These are phyloP conservation scores for Coemansia sp. DNA, from an alignment of 192 early-diverging fungal species.

Conservation along the genomic window DNA sequence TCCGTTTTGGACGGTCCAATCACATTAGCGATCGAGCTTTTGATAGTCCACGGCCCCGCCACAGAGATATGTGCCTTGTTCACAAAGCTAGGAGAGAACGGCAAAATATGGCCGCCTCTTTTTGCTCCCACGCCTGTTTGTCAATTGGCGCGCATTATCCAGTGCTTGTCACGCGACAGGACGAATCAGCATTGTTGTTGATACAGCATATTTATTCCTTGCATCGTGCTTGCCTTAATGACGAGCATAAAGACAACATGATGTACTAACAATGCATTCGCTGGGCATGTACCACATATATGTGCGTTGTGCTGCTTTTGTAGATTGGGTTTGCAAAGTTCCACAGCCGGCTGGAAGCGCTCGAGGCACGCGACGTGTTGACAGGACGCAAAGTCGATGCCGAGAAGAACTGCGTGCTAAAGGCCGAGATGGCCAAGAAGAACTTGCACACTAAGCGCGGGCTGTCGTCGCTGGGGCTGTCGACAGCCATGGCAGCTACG, in stretches of 20 bases:
- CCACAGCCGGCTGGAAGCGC: slow-evolving; percentile 83
- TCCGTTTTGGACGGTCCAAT: slow-evolving; percentile 14
- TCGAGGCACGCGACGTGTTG: slow-evolving; percentile 88
- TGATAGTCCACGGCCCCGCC: slow-evolving; percentile 14
- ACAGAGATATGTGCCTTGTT: neutral
- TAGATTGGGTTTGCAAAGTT: slow-evolving; percentile 99
- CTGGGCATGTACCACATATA: neutral
- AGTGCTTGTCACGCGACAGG: neutral
- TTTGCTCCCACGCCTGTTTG: neutral
- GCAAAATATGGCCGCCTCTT: slow-evolving; percentile 2
- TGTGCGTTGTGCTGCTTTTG: neutral
- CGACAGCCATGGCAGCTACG: slow-evolving; percentile 37
- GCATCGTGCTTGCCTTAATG: slow-evolving; percentile 6
- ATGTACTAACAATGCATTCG: slow-evolving; percentile 1
- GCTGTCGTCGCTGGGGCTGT: slow-evolving; percentile 53
- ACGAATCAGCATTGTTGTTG: slow-evolving; percentile 1
- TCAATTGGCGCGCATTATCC: neutral
- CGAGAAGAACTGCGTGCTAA: slow-evolving; percentile 81
- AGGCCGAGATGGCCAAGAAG: slow-evolving; percentile 99
- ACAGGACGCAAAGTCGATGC: slow-evolving; percentile 90
- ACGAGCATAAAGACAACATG: slow-evolving; percentile 4
- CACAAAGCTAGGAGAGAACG: neutral
- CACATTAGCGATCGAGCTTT: slow-evolving; percentile 15
- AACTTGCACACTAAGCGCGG: slow-evolving; percentile 93
- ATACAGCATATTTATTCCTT: neutral